Evolutionary conservation across 768 basidiomycete species (phyloP), one percentile per base, ranked within the genome.

Genomic region (Tricholoma bakamatsutake): DNA sequence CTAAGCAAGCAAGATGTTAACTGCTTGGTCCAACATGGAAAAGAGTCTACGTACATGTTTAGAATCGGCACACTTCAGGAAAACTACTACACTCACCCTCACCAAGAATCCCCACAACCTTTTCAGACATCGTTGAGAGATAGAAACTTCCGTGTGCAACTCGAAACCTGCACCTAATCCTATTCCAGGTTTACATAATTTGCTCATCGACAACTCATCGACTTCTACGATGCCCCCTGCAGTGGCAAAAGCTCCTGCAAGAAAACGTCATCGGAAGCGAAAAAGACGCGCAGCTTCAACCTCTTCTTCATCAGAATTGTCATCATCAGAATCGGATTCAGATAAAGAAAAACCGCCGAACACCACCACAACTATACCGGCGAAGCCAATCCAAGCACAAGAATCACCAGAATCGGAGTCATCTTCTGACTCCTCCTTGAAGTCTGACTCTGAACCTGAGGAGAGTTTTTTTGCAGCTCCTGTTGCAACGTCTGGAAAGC

Each of bases 51-150:
- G 35, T 46, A 34, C 30, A 45, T 28, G n/a, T 28, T 28, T 2
- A 52, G 37, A 40, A n/a, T 28, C 40, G 21, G 24, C 5, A 21
- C 18, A 5, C 9, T 39, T 17, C 10, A 13, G 13, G 12, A 40
- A 12, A 40, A 31, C 13, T n/a, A 39, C 30, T 39, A 11, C 15
- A 64, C 75, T 60, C 67, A 80, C 77, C 68, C 79, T 59, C 68
- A 80, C 80, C 80, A 51, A 82, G 74, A 24, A 82, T 74, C 45
- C 80, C 80, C 35, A 82, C 74, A 39, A 75, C 66, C 58, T 77
- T 78, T 33, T 75, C 72, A 28, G 72, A 65, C 79, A 79, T 80
- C 34, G 28, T 46, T 28, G 24, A 8, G 18, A 39, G 18, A 11
- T 18, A 28, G 12, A 15, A 10, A 12, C 15, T n/a, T n/a, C n/a